phyloP scores from a whole-genome alignment of 176 grass and related monocot genomes.

The bread wheat (Triticum aestivum) region IWGSC_CS_RefSeq_v2.1 NC_057801.1:768989832-768990331 shows the following conservation, averaged over 20 bases:
- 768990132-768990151: conserved; percentile 2
- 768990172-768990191: background rate
- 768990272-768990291: background rate
- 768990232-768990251: background rate
- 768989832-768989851: conserved; percentile 40
- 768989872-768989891: background rate
- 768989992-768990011: background rate
- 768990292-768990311: background rate
- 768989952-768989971: background rate
- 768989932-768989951: background rate
- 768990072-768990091: too few relatives aligned
- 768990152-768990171: background rate
- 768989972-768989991: background rate
- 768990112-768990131: too few relatives aligned
- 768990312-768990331: conserved; percentile 4
- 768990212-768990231: background rate
- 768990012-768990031: background rate
- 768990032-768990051: conserved; percentile 6
- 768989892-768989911: background rate
- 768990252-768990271: background rate
- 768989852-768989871: conserved; percentile 34
- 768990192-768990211: background rate
- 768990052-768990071: background rate
- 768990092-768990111: too few relatives aligned
- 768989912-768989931: background rate